Conservation (phyloP, 2,329 filamentous ascomycete genomes). For the Dendryphion nanum region DNA sequence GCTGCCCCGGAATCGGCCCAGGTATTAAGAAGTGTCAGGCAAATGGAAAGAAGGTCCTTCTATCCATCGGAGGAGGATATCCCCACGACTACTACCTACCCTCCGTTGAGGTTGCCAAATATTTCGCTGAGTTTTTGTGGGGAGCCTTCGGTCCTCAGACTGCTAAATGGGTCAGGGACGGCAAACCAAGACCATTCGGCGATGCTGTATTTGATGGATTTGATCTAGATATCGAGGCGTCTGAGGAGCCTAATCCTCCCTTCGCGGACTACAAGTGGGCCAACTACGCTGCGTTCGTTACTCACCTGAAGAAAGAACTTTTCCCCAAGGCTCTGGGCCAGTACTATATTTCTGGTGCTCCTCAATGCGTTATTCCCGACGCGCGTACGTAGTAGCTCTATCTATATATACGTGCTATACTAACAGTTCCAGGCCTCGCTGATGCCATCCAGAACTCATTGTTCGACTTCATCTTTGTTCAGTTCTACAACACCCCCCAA, state of each 20-base stretch:
- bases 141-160: conserved; percentile 49
- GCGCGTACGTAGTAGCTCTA: conserved; percentile 15
- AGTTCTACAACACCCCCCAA: conserved; percentile 55
- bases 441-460: conserved; percentile 43
- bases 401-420: background rate
- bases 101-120: conserved; percentile 38
- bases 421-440: conserved; percentile 32
- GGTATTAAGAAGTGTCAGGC: conserved; percentile 32
- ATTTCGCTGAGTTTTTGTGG: conserved; percentile 53
- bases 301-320: conserved; percentile 43
- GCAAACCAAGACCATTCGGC: conserved; percentile 50
- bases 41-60: conserved; percentile 37
- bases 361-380: conserved; percentile 54
- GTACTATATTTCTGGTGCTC: conserved; percentile 55
- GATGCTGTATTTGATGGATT: conserved; percentile 51
- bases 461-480: conserved; percentile 56
- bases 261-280: conserved; percentile 31
- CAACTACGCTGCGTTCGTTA: conserved; percentile 51
- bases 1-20: conserved; percentile 44
- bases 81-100: conserved; percentile 45
- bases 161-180: conserved; percentile 23
- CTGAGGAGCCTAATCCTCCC: conserved; percentile 15
- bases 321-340: conserved; percentile 36
- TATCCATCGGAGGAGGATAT: conserved; percentile 49
- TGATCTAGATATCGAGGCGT: conserved; percentile 49